Conservation (phyloP, 192 early-diverging fungal species). For the Gamsiella multidivaricata region DNA sequence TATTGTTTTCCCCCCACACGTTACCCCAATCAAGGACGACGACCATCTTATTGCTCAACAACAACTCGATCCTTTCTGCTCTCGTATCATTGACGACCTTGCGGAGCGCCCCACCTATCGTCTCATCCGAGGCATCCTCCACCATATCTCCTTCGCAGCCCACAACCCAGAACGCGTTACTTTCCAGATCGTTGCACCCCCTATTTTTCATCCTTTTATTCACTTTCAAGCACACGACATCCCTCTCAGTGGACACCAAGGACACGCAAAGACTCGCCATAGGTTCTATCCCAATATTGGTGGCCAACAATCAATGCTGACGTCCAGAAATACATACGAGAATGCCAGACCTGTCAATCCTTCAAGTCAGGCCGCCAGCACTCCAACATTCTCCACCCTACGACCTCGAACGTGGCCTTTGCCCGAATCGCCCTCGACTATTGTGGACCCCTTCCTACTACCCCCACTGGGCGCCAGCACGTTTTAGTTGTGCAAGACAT, state of each 20-base stretch:
- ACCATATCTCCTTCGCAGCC: conserved; percentile 7
- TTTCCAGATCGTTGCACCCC: conserved; percentile 13
- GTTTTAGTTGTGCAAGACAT: conserved; percentile 23
- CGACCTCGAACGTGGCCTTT: not conserved
- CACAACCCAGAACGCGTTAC: conserved; percentile 7
- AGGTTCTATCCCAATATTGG: conserved; percentile 4
- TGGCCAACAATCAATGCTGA: conserved; percentile 3
- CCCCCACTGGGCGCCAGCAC: conserved; percentile 1
- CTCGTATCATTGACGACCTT: not conserved
- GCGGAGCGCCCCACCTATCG: conserved; percentile 4
- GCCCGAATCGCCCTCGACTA: conserved; percentile 23
- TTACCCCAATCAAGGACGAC: not conserved
- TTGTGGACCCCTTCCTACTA: conserved; percentile 16
- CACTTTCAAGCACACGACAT: conserved; percentile 14
- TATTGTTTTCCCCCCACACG: not conserved
- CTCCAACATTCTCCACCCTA: not conserved
- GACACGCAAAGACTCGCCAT: conserved; percentile 5
- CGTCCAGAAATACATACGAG: conserved; percentile 2
- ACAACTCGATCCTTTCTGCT: not conserved
- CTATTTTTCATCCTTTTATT: conserved; percentile 12
- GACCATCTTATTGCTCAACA: conserved; percentile 7
- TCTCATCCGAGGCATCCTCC: conserved; percentile 1
- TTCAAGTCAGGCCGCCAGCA: conserved; percentile 15
- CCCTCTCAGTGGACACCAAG: conserved; percentile 16
- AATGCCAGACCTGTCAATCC: conserved; percentile 2